These are phyloP conservation scores for Penicillium sp. DNA, from an alignment of 2,329 filamentous ascomycete species.

Conservation along the genomic window DNA sequence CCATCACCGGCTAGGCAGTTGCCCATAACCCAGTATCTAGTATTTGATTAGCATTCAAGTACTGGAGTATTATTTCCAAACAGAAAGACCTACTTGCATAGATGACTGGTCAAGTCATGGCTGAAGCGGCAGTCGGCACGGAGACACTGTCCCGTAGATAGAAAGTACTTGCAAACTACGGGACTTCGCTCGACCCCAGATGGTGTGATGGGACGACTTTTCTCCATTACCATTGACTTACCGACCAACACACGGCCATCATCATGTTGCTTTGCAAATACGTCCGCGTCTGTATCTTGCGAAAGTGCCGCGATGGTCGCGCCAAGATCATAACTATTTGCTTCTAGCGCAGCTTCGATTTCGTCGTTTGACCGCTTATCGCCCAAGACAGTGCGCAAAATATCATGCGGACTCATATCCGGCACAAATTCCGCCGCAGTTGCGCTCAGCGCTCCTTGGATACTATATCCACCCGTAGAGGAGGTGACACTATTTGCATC, in stretches of 20 bases:
- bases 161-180: conserved; percentile 94
- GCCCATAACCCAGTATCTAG: conserved; percentile 90
- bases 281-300: conserved; percentile 63
- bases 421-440: conserved; percentile 79
- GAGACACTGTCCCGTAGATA: conserved; percentile 92
- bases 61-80: not conserved
- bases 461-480: conserved; percentile 74
- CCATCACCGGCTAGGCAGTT: conserved; percentile 92
- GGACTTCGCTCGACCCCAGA: conserved; percentile 75
- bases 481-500: conserved; percentile 79
- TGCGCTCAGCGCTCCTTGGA: conserved; percentile 66
- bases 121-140: conserved; percentile 96
- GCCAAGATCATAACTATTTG: conserved; percentile 89
- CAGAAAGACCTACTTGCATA: conserved; percentile 82
- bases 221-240: conserved; percentile 79
- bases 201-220: conserved; percentile 72
- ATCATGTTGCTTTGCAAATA: conserved; percentile 53
- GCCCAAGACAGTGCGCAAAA: conserved; percentile 90
- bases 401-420: conserved; percentile 98
- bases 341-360: conserved; percentile 84
- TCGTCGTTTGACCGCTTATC: conserved; percentile 89
- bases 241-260: conserved; percentile 73
- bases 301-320: conserved; percentile 89
- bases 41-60: conserved; percentile 23
- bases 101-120: conserved; percentile 90